phyloP scores from a whole-genome alignment of 805 yeast species.

The Tetrapisispora taiwanensis region DNA sequence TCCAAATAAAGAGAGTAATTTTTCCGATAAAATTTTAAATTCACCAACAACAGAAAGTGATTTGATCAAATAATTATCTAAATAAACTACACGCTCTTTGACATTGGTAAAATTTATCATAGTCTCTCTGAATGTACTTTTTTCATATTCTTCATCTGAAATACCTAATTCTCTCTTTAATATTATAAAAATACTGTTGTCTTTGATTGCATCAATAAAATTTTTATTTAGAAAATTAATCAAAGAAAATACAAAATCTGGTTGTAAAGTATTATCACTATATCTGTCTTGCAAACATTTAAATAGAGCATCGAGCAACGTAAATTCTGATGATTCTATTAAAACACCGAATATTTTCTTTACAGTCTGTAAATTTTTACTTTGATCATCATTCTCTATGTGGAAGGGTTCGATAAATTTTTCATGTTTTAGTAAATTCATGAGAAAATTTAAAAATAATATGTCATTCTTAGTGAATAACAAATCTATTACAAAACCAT shows the following conservation, averaged over 20 bases:
- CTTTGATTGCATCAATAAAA: conserved; percentile 16
- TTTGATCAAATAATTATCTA: conserved; percentile 12
- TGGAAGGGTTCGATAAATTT: conserved; percentile 3
- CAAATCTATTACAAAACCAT: conserved; percentile 8
- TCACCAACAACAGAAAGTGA: conserved; percentile 4
- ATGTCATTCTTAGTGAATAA: conserved; percentile 7
- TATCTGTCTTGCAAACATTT: conserved; percentile 6
- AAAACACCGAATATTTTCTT: conserved; percentile 12
- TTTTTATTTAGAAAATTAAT: conserved; percentile 14
- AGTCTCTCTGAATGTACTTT: conserved; percentile 18
- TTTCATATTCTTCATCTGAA: conserved; percentile 21
- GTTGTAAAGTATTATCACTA: conserved; percentile 3
- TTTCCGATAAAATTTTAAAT: conserved; percentile 7
- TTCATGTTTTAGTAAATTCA: conserved; percentile 14
- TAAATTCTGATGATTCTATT: conserved; percentile 7
- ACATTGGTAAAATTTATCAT: conserved; percentile 5
- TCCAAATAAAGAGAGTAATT: conserved; percentile 4
- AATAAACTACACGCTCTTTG: conserved; percentile 6
- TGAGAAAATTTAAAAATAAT: conserved; percentile 9
- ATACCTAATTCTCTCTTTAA: conserved; percentile 21
- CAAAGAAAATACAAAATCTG: conserved; percentile 3
- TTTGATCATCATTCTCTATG: background rate
- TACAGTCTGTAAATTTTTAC: conserved; percentile 4
- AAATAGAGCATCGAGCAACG: conserved; percentile 10
- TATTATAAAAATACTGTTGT: conserved; percentile 14